Evolutionary conservation across 306 rosid genomes (phyloP).

Genomic region (Chamaecrista fasciculata): DNA sequence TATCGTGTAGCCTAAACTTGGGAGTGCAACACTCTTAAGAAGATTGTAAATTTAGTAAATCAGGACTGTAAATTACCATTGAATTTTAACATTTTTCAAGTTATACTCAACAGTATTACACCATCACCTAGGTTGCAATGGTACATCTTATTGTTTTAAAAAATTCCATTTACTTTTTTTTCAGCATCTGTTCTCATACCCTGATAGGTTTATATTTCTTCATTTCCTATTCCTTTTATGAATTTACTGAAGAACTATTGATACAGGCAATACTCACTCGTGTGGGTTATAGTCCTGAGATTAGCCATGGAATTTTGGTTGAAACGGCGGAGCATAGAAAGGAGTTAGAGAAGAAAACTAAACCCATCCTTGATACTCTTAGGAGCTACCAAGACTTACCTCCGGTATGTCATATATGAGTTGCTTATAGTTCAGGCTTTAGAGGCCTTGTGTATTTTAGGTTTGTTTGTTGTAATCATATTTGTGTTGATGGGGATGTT

Average conservation of each 20-base stretch:
- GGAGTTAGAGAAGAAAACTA: slow-evolving; percentile 90
- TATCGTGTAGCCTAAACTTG: background rate
- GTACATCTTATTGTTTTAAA: background rate
- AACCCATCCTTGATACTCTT: slow-evolving; percentile 86
- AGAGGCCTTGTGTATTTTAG: background rate
- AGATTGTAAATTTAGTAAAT: background rate
- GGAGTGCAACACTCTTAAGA: background rate
- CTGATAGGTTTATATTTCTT: background rate
- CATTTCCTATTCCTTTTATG: background rate
- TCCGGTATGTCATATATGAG: slow-evolving; percentile 50
- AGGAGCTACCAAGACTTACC: slow-evolving; percentile 97
- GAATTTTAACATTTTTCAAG: background rate
- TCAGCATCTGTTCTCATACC: background rate
- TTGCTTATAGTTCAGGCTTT: slow-evolving; percentile 8
- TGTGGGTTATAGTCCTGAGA: slow-evolving; percentile 81
- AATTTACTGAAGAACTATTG: slow-evolving; percentile 18
- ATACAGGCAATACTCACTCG: slow-evolving; percentile 76
- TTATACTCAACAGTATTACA: background rate
- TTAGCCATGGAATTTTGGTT: slow-evolving; percentile 81
- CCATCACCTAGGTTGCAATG: background rate
- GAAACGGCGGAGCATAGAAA: slow-evolving; percentile 87
- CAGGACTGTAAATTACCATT: background rate
- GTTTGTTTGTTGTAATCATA: slow-evolving; percentile 9
- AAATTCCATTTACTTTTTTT: background rate
- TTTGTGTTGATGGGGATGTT: slow-evolving; percentile 25